Conservation (phyloP, 257 asterid genomes). For the Nicotiana obtusifolia region DNA sequence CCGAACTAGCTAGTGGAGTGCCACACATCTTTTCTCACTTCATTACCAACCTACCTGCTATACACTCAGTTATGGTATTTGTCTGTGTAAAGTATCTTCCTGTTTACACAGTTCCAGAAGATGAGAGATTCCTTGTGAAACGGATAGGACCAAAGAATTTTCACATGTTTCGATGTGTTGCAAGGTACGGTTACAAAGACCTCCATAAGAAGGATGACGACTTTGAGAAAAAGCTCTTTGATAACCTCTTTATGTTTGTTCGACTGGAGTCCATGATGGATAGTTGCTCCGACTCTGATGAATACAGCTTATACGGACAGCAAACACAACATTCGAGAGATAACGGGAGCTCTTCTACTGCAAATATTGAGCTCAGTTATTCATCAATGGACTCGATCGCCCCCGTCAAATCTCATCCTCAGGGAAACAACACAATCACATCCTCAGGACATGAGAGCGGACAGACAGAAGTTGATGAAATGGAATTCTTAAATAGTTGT, state of each 20-base stretch:
- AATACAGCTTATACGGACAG: constrained; percentile 18
- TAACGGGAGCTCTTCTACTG: background rate
- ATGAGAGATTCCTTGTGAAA: constrained; percentile 48
- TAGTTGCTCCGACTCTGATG: constrained; percentile 19
- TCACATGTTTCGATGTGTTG: constrained; percentile 60
- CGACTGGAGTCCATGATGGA: constrained; percentile 21
- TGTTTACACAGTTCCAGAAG: constrained; percentile 43
- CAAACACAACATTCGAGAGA: constrained; percentile 18
- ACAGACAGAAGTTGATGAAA: constrained; percentile 20
- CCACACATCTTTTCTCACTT: constrained; percentile 94
- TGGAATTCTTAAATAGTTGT: constrained; percentile 17
- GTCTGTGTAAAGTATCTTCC: constrained; percentile 56
- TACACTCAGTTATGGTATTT: constrained; percentile 73
- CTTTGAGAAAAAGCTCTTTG: constrained; percentile 20
- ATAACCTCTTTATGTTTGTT: constrained; percentile 18
- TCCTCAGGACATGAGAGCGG: constrained; percentile 9
- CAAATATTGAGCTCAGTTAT: constrained; percentile 6
- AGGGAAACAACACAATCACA: constrained; percentile 2
- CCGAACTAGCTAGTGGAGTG: constrained; percentile 95
- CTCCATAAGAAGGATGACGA: constrained; percentile 27
- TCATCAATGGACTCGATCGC: constrained; percentile 15
- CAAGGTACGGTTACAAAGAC: constrained; percentile 59
- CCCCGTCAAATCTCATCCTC: constrained; percentile 10
- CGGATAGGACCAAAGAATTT: constrained; percentile 55
- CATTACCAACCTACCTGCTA: constrained; percentile 90